phyloP scores from a whole-genome alignment of 2,329 filamentous ascomycete genomes.

The Bretziella fagacearum region DNA sequence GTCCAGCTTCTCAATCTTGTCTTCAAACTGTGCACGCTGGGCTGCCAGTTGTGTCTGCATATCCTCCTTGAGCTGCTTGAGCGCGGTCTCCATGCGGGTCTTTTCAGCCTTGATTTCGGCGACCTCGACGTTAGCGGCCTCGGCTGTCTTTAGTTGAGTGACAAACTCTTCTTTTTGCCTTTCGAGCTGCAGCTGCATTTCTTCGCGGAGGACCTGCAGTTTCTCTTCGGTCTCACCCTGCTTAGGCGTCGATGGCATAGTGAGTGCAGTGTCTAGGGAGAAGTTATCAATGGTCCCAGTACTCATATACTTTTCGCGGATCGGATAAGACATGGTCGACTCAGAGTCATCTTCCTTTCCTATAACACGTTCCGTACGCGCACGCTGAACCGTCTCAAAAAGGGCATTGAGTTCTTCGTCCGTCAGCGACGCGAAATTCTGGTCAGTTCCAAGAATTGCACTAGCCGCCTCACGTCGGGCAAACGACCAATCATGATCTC shows the following conservation, averaged over 20 bases:
- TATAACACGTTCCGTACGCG: constrained; percentile 57
- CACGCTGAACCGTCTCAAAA: constrained; percentile 84
- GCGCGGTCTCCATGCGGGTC: constrained; percentile 63
- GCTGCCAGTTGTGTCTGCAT: constrained; percentile 74
- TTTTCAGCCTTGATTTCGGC: constrained; percentile 76
- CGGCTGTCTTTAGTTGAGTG: constrained; percentile 57
- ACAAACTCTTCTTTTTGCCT: constrained; percentile 71
- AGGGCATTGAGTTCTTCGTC: constrained; percentile 89
- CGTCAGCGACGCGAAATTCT: constrained; percentile 75
- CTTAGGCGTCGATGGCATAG: constrained; percentile 82
- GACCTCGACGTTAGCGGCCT: constrained; percentile 59
- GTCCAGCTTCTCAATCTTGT: constrained; percentile 62
- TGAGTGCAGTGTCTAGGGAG: constrained; percentile 82
- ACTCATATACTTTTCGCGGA: constrained; percentile 89
- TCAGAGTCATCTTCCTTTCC: constrained; percentile 76
- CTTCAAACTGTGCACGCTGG: constrained; percentile 72
- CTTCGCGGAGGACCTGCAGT: constrained; percentile 58
- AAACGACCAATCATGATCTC: constrained; percentile 89
- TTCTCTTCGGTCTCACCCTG: constrained; percentile 60
- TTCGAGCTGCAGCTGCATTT: constrained; percentile 69
- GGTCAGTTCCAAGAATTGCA: constrained; percentile 75
- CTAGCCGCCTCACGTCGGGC: constrained; percentile 85
- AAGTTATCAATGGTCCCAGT: constrained; percentile 92
- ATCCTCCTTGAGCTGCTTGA: constrained; percentile 64
- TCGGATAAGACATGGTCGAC: constrained; percentile 70